These are phyloP conservation scores for Tieghemostelium lacteum DNA, from an alignment of 78 protist species.

Conservation along the genomic window DNA sequence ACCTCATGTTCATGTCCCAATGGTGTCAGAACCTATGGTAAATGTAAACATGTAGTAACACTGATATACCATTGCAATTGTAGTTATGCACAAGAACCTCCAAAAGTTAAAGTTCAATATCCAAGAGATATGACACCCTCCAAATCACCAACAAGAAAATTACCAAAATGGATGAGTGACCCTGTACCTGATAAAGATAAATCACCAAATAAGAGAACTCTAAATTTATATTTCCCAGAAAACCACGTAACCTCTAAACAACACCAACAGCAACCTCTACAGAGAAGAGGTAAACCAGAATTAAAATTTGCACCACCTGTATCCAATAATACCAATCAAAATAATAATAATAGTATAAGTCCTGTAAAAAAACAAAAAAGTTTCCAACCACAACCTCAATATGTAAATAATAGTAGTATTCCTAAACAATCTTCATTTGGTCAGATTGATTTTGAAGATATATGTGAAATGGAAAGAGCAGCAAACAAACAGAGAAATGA, in stretches of 20 bases:
- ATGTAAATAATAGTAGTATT: neutral
- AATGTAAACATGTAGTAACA: slow-evolving; percentile 59
- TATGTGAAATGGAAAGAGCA: neutral
- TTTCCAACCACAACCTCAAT: neutral
- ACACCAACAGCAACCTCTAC: too few species aligned
- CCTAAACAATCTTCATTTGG: neutral
- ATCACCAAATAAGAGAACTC: slow-evolving; percentile 52
- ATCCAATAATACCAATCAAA: neutral
- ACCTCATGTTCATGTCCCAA: slow-evolving; percentile 34
- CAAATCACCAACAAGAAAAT: neutral
- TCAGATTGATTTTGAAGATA: neutral
- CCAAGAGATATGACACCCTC: too few species aligned
- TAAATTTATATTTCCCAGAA: slow-evolving; percentile 28
- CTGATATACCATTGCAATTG: slow-evolving; percentile 19
- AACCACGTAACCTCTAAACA: neutral
- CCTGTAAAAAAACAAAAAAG: neutral
- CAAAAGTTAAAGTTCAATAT: neutral
- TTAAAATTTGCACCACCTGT: slow-evolving; percentile 9
- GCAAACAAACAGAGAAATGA: neutral
- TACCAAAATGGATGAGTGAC: neutral
- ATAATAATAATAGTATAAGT: neutral
- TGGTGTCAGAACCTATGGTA: slow-evolving; percentile 39
- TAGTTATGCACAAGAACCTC: neutral
- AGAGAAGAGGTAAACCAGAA: too few species aligned
- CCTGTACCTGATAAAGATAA: neutral